Base-by-base conservation (phyloP, 148 eudicot species). In the Nepenthes gracilis region DNA sequence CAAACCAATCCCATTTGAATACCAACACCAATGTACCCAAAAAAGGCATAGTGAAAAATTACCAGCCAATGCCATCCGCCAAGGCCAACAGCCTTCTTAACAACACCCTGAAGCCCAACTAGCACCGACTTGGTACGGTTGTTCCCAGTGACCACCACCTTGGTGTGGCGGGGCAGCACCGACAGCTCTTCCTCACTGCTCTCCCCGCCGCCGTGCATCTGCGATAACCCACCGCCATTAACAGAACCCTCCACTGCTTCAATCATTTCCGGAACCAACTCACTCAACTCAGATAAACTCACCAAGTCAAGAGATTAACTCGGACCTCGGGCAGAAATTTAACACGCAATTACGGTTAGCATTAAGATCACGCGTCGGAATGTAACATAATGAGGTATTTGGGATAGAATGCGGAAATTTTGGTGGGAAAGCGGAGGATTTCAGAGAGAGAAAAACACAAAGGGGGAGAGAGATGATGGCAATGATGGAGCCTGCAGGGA, bases 51-150 rank as follows among this genome's bases (percentile, higher is more conserved):
- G 8, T 40, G 4, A 40, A 40, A 49, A 61, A 40, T 77, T 76
- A 85, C 92, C 92, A 85, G 87, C 92, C 92, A 85, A 78, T 85
- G 92, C 92, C 92, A 85, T 1, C 92, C 92, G 8, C 92, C 92
- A 23, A 85, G 91, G 1, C 91, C 92, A 67, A 82, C 87, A 53
- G 92, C 87, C 52, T 85, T 85, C 81, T 82, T 82, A 8, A 85
- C 92, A 12, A 85, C 87, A 1, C 92, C 92, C n/a, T 76, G 81
- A 12, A 85, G 77, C 1, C 92, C 92, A 48, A 85, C 92, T 12
- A 85, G 80, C 59, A 85, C 92, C 37, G 92, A 85, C 57, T 85
- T 85, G 1, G 92, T 85, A 15, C 92, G 73, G 57, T 85, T 85
- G 57, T 85, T 85, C 2, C 87, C 92, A 2, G 92, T 85, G 33